Evolutionary conservation across 2,329 filamentous ascomycete species (phyloP).

Genomic region (Penicillium capsulatum): DNA sequence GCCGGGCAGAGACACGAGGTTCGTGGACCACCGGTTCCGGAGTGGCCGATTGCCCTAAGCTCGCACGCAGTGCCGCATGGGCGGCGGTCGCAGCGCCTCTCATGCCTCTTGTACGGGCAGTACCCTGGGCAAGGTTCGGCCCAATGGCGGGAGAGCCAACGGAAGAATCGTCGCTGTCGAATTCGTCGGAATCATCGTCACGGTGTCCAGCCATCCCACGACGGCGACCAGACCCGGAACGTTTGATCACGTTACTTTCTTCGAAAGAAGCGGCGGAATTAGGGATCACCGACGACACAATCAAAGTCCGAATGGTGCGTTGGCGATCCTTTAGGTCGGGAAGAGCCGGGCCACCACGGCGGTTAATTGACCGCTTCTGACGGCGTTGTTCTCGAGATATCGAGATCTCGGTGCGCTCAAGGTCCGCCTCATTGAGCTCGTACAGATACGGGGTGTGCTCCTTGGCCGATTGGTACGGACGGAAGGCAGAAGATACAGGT

Average conservation of each 20-base stretch:
- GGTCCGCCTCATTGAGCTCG: slow-evolving; percentile 83
- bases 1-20: slow-evolving; percentile 61
- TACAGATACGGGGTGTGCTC: slow-evolving; percentile 92
- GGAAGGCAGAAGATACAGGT: slow-evolving; percentile 76
- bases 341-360: slow-evolving; percentile 83
- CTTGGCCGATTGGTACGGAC: slow-evolving; percentile 86
- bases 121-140: slow-evolving; percentile 63
- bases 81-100: slow-evolving; percentile 82
- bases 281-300: slow-evolving; percentile 88
- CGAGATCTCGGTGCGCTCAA: slow-evolving; percentile 86
- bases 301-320: slow-evolving; percentile 83
- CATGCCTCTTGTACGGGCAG: slow-evolving; percentile 81
- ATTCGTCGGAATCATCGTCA: slow-evolving; percentile 77
- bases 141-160: slow-evolving; percentile 80
- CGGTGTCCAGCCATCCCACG: slow-evolving; percentile 57
- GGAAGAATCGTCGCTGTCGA: slow-evolving; percentile 83
- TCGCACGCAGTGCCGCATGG: slow-evolving; percentile 75
- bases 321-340: slow-evolving; percentile 96
- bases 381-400: slow-evolving; percentile 90
- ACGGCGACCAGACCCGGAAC: slow-evolving; percentile 59
- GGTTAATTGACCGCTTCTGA: slow-evolving; percentile 92
- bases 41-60: slow-evolving; percentile 76
- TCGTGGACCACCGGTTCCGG: slow-evolving; percentile 75
- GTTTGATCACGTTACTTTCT: slow-evolving; percentile 82
- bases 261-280: slow-evolving; percentile 76